Conservation (phyloP, 2,329 filamentous ascomycete genomes). For the Aspergillus thermomutatus region DNA sequence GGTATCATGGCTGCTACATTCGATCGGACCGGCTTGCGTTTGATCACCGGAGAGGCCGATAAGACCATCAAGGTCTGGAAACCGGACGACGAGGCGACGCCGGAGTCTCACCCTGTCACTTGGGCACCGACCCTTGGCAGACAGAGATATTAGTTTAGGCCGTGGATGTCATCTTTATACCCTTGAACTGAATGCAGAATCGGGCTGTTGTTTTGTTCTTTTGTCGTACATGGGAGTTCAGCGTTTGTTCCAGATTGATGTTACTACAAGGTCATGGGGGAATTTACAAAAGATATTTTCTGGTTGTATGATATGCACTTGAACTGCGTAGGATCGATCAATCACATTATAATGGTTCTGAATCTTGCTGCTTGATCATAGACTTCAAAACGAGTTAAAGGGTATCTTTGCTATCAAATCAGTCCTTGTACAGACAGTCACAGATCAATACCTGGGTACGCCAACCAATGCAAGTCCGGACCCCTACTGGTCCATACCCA, state of each 20-base stretch:
- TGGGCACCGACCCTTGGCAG: slow-evolving; percentile 82
- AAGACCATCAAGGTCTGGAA: slow-evolving; percentile 99
- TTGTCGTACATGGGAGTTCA: slow-evolving; percentile 28
- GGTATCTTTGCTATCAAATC: slow-evolving; percentile 6
- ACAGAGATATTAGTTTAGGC: slow-evolving; percentile 62
- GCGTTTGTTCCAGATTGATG: slow-evolving; percentile 16
- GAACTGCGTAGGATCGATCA: not conserved
- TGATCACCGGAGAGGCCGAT: slow-evolving; percentile 93
- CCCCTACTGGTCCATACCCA: slow-evolving; percentile 42
- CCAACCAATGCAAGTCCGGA: not conserved
- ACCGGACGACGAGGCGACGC: slow-evolving; percentile 84
- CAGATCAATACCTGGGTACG: not conserved
- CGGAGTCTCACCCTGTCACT: slow-evolving; percentile 84
- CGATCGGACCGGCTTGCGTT: slow-evolving; percentile 78
- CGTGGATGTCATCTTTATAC: slow-evolving; percentile 8
- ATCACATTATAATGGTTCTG: not conserved
- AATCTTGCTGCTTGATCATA: not conserved
- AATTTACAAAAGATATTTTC: slow-evolving; percentile 8
- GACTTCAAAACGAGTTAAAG: not conserved
- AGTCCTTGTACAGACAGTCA: not conserved
- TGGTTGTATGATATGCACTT: slow-evolving; percentile 10
- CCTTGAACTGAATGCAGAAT: slow-evolving; percentile 18
- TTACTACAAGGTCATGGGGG: slow-evolving; percentile 6
- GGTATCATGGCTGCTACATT: slow-evolving; percentile 94
- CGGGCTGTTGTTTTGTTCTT: slow-evolving; percentile 8